Percentiles rank a stretch among this genome's conserved stretches.
phyloP scores from a whole-genome alignment of 1,284 basidiomycete species.

The Cutaneotrichosporon daszewskae region DNA sequence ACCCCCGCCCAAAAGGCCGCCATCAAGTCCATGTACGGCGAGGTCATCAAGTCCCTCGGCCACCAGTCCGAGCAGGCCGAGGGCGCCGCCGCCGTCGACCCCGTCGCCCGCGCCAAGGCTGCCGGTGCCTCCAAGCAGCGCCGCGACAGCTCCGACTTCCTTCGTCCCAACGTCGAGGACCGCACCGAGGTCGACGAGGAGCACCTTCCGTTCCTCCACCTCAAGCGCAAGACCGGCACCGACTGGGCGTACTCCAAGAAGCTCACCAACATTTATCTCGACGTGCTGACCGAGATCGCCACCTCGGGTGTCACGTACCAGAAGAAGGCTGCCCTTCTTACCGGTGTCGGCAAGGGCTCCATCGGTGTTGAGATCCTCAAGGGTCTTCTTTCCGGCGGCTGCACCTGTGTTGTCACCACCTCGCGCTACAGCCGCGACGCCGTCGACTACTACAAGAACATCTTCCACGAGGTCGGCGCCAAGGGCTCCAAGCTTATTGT shows the following conservation, averaged over 20 bases:
- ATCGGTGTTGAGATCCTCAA: conserved; percentile 98
- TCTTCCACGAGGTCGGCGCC: conserved; percentile 92
- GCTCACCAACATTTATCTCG: conserved; percentile 84
- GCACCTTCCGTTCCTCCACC: conserved; percentile 87
- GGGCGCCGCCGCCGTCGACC: conserved; percentile 13
- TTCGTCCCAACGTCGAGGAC: conserved; percentile 73
- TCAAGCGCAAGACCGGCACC: conserved; percentile 94
- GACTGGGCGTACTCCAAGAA: conserved; percentile 97
- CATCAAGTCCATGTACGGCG: conserved; percentile 94
- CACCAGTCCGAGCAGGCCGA: conserved; percentile 64
- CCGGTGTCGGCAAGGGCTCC: conserved; percentile 94
- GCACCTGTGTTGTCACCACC: conserved; percentile 93
- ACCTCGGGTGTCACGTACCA: conserved; percentile 97
- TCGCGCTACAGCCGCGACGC: conserved; percentile 89
- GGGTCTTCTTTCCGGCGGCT: conserved; percentile 90
- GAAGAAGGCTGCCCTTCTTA: conserved; percentile 96
- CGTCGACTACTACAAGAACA: conserved; percentile 96
- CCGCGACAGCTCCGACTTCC: conserved; percentile 87
- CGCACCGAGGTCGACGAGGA: conserved; percentile 72
- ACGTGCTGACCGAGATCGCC: conserved; percentile 94
- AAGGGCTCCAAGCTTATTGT: conserved; percentile 93
- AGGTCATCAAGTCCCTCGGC: conserved; percentile 71
- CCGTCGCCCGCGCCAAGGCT: conserved; percentile 29
- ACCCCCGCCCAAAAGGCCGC: conserved; percentile 95
- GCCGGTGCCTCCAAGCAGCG: conserved; percentile 49